Base-by-base conservation (phyloP, 768 basidiomycete species). In the Boletales sp. region DNA sequence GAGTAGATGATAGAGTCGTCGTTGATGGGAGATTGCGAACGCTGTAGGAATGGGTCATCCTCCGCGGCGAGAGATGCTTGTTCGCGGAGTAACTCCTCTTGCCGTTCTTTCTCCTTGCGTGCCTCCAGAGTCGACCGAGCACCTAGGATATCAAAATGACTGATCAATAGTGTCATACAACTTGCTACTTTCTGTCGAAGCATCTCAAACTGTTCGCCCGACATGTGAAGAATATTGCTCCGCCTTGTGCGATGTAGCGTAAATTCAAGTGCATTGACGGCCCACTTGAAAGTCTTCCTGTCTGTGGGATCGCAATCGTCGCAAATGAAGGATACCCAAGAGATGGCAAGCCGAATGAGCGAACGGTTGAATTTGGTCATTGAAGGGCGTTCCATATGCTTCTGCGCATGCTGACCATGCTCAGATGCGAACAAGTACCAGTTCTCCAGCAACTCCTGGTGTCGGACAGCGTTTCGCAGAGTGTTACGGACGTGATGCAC, bases 381-480 rank as follows among this genome's bases (percentile, higher is more conserved):
- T 0, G 82, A 75, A 0, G 80, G 62, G 14, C 79, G 79, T 58
- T 95, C 93, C 85, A 97, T 90, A 65, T 89, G 84, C 56, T 86
- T 83, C 60, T 92, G 86, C 9, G 87, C 90, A 59, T 94, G 89
- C 52, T 89, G 84, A 2, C 93, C 94, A 64, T 97, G 92, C 57
- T 97, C 93, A 12, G 94, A 93, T n/a, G 94, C 93, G 63, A 97
- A 98, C 24, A 83, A 70, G 62, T 90, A 98, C 93, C 95, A 99
- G 64, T 90, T 94, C 56, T 90, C 90, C 48, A 93, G 74, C 35
- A 94, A 72, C 54, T 97, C 94, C 63, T 94, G 94, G 48, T 82
- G 83, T 35, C 80, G 84, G 31, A 72, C 70, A 1, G 81, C 75
- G 38, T 78, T 73, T 29, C 73, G 73, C 46, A 93, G 72, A 3